Evolutionary conservation across 192 early-diverging fungal genomes (phyloP).

Genomic region (Thamnidium elegans): DNA sequence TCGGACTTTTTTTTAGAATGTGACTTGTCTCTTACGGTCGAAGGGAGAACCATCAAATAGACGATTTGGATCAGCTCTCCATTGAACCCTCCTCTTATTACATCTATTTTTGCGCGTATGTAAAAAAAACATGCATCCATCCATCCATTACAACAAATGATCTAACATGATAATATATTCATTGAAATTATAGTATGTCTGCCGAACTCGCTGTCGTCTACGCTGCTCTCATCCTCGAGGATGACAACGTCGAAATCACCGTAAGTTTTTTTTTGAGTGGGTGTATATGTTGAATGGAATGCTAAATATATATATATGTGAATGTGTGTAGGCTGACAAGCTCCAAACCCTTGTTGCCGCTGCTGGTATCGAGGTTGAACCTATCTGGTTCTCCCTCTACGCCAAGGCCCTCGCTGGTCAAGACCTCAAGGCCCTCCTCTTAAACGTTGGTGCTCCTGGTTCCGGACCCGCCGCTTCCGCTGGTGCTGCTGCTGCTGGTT

Average conservation of each 20-base stretch:
- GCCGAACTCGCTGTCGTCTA: slow-evolving; percentile 90
- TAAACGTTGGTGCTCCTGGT: slow-evolving; percentile 79
- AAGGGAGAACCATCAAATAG: too few relatives aligned
- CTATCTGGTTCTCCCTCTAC: slow-evolving; percentile 94
- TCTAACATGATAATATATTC: background rate
- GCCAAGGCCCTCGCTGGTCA: slow-evolving; percentile 96
- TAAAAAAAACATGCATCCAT: background rate
- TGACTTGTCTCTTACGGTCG: too few relatives aligned
- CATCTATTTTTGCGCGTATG: slow-evolving; percentile 2
- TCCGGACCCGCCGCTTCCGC: slow-evolving; percentile 38
- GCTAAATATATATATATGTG: background rate
- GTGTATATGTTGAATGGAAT: background rate
- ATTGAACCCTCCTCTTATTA: background rate
- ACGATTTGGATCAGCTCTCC: too few relatives aligned
- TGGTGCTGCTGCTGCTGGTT: slow-evolving; percentile 38
- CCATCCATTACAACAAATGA: background rate
- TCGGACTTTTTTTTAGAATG: too few relatives aligned
- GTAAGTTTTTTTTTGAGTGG: slow-evolving; percentile 48
- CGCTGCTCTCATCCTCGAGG: slow-evolving; percentile 96
- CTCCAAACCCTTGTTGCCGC: slow-evolving; percentile 85
- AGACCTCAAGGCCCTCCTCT: slow-evolving; percentile 83
- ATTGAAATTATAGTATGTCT: slow-evolving; percentile 29
- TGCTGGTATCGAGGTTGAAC: slow-evolving; percentile 86
- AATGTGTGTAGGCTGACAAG: slow-evolving; percentile 77
- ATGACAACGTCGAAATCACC: slow-evolving; percentile 95